Conservation (phyloP, 768 basidiomycete species). For the Antrodiella citrinella region DNA sequence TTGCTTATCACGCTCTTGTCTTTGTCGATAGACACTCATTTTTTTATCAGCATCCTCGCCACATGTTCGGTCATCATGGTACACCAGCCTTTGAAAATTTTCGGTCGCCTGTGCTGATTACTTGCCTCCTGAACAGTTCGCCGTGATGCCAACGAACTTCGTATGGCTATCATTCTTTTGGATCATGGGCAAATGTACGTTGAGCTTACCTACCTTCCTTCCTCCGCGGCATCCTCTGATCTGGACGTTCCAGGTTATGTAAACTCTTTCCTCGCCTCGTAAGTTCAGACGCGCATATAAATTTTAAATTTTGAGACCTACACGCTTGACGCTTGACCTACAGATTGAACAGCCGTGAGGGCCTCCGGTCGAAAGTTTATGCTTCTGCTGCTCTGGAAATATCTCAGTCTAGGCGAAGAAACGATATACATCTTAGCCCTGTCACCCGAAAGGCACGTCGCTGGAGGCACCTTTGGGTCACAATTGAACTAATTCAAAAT, state of each 20-base stretch:
- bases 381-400: background rate
- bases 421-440: background rate
- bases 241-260: background rate
- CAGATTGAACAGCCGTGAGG: conserved; percentile 11
- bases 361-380: conserved; percentile 3
- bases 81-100: conserved; percentile 7
- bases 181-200: conserved; percentile 9
- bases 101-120: background rate
- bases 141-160: conserved; percentile 13
- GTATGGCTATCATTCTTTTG: conserved; percentile 12
- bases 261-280: background rate
- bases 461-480: no score
- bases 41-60: conserved; percentile 1
- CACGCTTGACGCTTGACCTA: conserved; percentile 5
- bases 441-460: background rate
- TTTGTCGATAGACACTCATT: background rate
- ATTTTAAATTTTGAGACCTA: background rate
- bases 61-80: background rate
- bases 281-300: background rate
- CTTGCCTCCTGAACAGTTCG: conserved; percentile 3
- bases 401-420: background rate
- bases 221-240: no score
- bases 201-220: no score
- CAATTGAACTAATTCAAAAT: no score
- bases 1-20: background rate